Percentiles rank a stretch among this genome's conserved stretches.
Evolutionary conservation across 2,329 filamentous ascomycete species (phyloP).

Genomic region (Acephala macrosclerotiorum): DNA sequence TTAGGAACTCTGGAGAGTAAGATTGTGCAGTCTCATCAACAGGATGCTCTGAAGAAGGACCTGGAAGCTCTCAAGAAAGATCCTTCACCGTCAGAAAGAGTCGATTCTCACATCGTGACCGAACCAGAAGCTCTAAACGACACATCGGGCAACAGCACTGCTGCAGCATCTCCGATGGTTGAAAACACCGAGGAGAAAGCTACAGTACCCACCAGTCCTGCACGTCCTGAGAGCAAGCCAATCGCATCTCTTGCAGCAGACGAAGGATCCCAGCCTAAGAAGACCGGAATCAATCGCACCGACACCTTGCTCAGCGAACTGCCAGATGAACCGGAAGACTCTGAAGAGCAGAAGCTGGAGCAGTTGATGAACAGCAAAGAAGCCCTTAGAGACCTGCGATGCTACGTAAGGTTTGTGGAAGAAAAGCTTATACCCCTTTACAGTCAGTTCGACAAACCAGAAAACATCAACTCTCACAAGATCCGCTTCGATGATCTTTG

Average conservation of each 20-base stretch:
- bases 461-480: conserved; percentile 1
- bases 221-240: not conserved
- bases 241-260: not conserved
- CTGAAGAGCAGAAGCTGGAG: not conserved
- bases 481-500: conserved; percentile 7
- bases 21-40: too few relatives aligned
- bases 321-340: not conserved
- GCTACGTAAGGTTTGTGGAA: not conserved
- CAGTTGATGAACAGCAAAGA: conserved; percentile 2
- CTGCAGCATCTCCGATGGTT: not conserved
- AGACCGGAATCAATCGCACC: not conserved
- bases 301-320: not conserved
- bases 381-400: not conserved
- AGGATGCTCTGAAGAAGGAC: too few relatives aligned
- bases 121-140: not conserved
- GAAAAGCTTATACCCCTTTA: not conserved
- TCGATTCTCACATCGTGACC: too few relatives aligned
- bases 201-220: not conserved
- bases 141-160: not conserved
- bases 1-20: not conserved
- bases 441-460: not conserved
- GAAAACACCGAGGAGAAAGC: not conserved
- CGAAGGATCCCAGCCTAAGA: not conserved
- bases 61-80: too few relatives aligned
- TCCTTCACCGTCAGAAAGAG: too few relatives aligned